Percentiles rank a stretch among this genome's conserved stretches.
These are phyloP conservation scores for Amanita exitialis DNA, from an alignment of 768 basidiomycete species.

Conservation along the genomic window DNA sequence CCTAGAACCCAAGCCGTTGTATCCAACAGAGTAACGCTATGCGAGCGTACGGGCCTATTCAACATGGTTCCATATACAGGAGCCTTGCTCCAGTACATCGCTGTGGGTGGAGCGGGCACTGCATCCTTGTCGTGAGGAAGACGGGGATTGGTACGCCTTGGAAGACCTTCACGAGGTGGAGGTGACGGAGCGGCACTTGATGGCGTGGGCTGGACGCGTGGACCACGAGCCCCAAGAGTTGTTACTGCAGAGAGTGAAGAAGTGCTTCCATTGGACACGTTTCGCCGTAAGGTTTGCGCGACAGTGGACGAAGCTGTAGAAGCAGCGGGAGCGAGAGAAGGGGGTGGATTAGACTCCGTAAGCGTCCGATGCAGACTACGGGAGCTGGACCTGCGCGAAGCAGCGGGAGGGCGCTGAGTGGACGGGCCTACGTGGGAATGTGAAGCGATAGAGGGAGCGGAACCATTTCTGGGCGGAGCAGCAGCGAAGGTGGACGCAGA, in stretches of 20 bases:
- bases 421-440: constrained; percentile 2
- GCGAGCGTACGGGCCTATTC: constrained; percentile 63
- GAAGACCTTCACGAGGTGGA: constrained; percentile 13
- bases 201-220: neutral
- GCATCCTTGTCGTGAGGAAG: constrained; percentile 54
- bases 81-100: constrained; percentile 82
- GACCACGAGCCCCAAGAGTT: constrained; percentile 1
- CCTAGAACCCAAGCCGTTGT: constrained; percentile 81
- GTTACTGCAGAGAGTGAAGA: constrained; percentile 6
- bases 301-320: neutral
- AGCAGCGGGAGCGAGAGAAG: constrained; percentile 5
- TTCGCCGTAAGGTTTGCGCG: constrained; percentile 3
- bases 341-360: neutral
- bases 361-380: constrained; percentile 7
- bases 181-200: neutral
- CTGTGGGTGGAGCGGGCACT: constrained; percentile 53
- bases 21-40: constrained; percentile 78
- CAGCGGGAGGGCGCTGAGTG: neutral
- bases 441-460: neutral
- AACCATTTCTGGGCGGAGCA: neutral
- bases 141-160: constrained; percentile 40
- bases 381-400: constrained; percentile 6
- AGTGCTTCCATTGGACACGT: constrained; percentile 8
- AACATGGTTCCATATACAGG: constrained; percentile 69
- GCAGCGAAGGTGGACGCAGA: constrained; percentile 7